These are phyloP conservation scores for Puccinia coronata DNA, from an alignment of 1,284 basidiomycete genomes.

Conservation along the genomic window DNA sequence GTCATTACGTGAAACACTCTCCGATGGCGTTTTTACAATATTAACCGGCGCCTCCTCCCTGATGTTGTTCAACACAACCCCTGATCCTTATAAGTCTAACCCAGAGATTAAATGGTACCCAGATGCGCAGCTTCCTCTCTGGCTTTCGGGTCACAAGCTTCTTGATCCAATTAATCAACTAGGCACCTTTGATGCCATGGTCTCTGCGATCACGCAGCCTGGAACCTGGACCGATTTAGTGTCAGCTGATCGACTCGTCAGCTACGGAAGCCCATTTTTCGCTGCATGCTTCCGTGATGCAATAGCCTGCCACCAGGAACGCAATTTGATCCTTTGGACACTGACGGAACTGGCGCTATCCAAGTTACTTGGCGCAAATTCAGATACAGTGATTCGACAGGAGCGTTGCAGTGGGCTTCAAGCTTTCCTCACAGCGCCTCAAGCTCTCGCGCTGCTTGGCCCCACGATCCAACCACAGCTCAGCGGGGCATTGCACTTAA, in stretches of 20 bases:
- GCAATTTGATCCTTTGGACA: no score
- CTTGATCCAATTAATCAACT: conserved; percentile 19
- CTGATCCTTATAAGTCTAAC: neutral
- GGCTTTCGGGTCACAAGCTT: neutral
- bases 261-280: neutral
- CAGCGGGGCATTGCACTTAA: neutral
- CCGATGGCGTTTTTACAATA: neutral
- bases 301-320: no score
- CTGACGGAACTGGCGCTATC: no score
- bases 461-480: neutral
- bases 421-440: no score
- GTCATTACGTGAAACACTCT: neutral
- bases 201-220: neutral
- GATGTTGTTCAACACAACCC: neutral
- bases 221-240: neutral
- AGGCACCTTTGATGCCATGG: neutral
- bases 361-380: neutral
- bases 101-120: neutral
- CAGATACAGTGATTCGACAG: neutral
- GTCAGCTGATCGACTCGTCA: neutral
- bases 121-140: no score
- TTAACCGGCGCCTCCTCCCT: neutral
- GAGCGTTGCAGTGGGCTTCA: neutral
- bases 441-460: neutral
- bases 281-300: neutral